These are phyloP conservation scores for Rhodofomes roseus DNA, from an alignment of 1,284 basidiomycete species.

Conservation along the genomic window DNA sequence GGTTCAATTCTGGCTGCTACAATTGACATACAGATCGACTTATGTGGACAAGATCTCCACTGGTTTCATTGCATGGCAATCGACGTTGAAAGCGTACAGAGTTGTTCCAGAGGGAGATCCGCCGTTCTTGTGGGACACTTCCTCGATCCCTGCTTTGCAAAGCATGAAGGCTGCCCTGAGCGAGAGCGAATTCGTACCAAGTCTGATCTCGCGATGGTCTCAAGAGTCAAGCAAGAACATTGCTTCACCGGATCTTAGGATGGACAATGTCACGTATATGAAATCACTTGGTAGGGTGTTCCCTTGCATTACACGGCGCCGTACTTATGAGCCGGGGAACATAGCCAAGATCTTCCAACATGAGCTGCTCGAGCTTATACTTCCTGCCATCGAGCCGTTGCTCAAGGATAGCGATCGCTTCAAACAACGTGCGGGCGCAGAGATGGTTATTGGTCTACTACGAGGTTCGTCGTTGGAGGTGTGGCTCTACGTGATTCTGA, in stretches of 20 bases:
- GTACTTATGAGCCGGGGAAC: conserved; percentile 7
- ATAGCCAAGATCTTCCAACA: conserved; percentile 67
- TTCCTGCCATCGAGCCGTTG: conserved; percentile 56
- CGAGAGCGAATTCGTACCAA: conserved; percentile 57
- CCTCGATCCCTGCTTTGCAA: conserved; percentile 57
- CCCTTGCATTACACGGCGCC: conserved; percentile 6
- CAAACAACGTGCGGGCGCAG: conserved; percentile 88
- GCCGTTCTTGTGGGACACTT: conserved; percentile 62
- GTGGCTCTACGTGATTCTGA: background rate
- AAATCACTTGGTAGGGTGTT: conserved; percentile 59
- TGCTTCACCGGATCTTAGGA: conserved; percentile 51
- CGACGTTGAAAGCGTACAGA: conserved; percentile 68
- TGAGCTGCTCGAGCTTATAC: conserved; percentile 48
- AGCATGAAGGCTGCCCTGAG: conserved; percentile 51
- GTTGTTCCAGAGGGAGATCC: conserved; percentile 43
- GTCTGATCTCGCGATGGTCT: conserved; percentile 59
- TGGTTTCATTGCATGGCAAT: conserved; percentile 86
- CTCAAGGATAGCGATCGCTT: conserved; percentile 78
- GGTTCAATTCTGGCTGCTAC: background rate
- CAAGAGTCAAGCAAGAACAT: conserved; percentile 65
- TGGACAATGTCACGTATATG: conserved; percentile 64
- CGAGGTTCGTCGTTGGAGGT: conserved; percentile 57
- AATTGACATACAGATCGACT: conserved; percentile 31
- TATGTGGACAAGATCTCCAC: conserved; percentile 80
- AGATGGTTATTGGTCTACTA: conserved; percentile 77